Conservation (phyloP, 108 stramenopile species). For the Cyclotella choctawhatcheeana region DNA sequence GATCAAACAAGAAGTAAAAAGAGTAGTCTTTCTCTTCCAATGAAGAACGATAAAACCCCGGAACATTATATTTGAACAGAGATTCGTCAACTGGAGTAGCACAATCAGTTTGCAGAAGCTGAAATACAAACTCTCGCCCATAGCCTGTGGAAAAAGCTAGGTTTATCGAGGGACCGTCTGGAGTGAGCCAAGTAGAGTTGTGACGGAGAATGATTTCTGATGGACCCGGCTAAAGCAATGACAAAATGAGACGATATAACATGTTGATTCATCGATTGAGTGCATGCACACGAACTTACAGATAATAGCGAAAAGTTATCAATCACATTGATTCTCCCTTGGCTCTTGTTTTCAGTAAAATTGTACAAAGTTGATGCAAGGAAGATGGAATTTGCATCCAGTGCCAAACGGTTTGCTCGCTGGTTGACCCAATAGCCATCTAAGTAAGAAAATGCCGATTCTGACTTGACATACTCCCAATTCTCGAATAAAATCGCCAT, state of each 20-base stretch:
- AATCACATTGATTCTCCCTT: constrained; percentile 3
- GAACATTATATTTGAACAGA: not conserved
- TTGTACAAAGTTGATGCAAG: not conserved
- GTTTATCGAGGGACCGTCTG: not conserved
- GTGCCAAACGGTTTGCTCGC: not conserved
- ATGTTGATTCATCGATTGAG: too few relatives aligned
- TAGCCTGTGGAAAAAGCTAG: not conserved
- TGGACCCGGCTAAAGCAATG: too few relatives aligned
- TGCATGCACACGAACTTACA: not conserved
- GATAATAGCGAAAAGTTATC: constrained; percentile 8
- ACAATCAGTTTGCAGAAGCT: not conserved
- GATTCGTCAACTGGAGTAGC: not conserved
- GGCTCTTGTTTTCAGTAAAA: not conserved
- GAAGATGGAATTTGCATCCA: not conserved
- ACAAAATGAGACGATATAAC: too few relatives aligned
- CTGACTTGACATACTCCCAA: not conserved
- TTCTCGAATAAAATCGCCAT: not conserved
- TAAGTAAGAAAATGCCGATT: not conserved
- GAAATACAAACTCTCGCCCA: not conserved
- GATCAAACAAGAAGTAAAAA: not conserved
- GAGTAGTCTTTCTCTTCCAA: too few relatives aligned
- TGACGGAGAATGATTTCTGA: too few relatives aligned
- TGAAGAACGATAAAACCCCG: too few relatives aligned
- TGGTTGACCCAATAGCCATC: not conserved
- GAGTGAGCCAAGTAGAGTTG: too few relatives aligned